These are phyloP conservation scores for Leucosporidium scottii DNA, from an alignment of 768 basidiomycete species.

Conservation along the genomic window DNA sequence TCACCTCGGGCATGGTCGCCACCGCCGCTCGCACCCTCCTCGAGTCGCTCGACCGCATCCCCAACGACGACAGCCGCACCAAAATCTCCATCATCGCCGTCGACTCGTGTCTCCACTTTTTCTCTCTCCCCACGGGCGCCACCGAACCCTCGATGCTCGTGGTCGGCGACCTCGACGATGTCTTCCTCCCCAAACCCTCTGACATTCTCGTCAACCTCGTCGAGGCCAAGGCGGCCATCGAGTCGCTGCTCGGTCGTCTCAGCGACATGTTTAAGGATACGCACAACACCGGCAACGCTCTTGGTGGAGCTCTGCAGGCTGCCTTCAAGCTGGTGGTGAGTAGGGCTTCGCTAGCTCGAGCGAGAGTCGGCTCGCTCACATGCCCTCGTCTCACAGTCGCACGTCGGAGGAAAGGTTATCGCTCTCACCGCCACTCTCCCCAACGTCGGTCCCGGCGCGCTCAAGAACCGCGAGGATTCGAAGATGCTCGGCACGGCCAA, in stretches of 20 bases:
- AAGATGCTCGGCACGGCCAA: conserved; percentile 92
- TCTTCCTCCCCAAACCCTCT: conserved; percentile 92
- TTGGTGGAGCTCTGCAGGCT: conserved; percentile 90
- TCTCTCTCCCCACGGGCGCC: conserved; percentile 63
- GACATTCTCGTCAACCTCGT: conserved; percentile 92
- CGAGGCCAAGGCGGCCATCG: conserved; percentile 72
- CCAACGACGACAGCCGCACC: conserved; percentile 86
- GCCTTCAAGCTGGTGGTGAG: conserved; percentile 88
- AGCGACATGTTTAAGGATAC: conserved; percentile 96
- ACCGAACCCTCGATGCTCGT: conserved; percentile 88
- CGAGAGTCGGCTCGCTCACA: not conserved
- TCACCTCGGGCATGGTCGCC: conserved; percentile 96
- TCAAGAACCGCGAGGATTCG: conserved; percentile 94
- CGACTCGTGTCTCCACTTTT: conserved; percentile 90
- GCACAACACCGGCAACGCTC: conserved; percentile 80
- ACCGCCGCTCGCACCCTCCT: conserved; percentile 94
- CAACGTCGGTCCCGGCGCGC: conserved; percentile 74
- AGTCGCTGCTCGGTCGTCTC: conserved; percentile 69
- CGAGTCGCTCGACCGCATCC: conserved; percentile 88
- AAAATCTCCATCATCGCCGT: conserved; percentile 89
- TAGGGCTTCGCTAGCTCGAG: not conserved
- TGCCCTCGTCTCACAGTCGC: conserved; percentile 49
- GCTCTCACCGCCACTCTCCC: conserved; percentile 80
- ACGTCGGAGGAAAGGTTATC: conserved; percentile 90
- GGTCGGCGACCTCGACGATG: conserved; percentile 91